Base-by-base conservation (phyloP, 2,329 filamentous ascomycete species). In the Cercospora sp. region DNA sequence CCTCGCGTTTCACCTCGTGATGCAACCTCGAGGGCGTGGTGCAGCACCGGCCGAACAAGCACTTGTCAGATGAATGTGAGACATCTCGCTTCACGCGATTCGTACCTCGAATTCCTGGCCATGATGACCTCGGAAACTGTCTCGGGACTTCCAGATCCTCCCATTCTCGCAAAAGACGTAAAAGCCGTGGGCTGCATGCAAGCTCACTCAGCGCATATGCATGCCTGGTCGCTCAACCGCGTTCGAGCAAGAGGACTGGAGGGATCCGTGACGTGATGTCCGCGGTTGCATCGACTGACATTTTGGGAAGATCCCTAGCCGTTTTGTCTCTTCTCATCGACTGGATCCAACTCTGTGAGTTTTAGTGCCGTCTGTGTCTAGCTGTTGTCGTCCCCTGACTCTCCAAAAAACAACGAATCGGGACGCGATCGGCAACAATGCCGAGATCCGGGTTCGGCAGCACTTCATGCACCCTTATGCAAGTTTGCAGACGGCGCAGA, bases 191-290 rank as follows among this genome's bases (percentile, higher is more conserved):
- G 28, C 32, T 32, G 32, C 32, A 59, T 59, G 28, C 30, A 18
- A 16, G 55, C 30, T 59, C 32, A 59, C 55, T 59, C 55, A 59
- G 55, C 55, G 55, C 55, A 59, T 59, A 59, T 59, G 55, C 55
- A 59, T 24, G 55, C 10, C 55, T 37, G n/a, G 28, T 59, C 55
- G 28, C 55, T 37, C 55, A 59, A 21, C 55, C 30, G 28, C 55
- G 32, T 32, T 4, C 16, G 28, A 59, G 13, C 49, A 55, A n/a
- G 26, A 24, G 24, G 16, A 30, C 16, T 24, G 12, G 24, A 55
- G 49, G 49, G 21, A 55, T 12, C 24, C 21, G 49, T 55, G 49
- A 55, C 49, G 24, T 16, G 8, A 16, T 55, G 49, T 55, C 49
- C 49, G 45, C 10, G n/a, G 45, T 21, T 24, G 45, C n/a, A 49